Percentiles rank a stretch among this genome's conserved stretches.
Conservation (phyloP, 192 early-diverging fungal species). For the Powellomyces hirtus region DNA sequence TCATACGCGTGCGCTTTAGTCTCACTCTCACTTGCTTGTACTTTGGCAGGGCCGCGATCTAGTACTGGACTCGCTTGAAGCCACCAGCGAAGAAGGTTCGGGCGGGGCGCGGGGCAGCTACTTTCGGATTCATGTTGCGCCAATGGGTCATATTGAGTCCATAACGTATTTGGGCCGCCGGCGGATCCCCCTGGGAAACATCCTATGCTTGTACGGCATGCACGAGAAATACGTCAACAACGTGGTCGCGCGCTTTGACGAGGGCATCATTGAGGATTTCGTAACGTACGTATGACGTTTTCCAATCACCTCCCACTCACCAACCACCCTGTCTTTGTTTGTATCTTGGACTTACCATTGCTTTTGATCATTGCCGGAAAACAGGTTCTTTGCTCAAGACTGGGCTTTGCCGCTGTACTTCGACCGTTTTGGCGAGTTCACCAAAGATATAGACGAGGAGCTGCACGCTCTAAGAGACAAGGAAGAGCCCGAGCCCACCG, state of each 20-base stretch:
- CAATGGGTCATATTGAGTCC: conserved; percentile 44
- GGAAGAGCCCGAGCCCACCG: neutral
- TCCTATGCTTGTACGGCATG: conserved; percentile 43
- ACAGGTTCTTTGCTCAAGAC: conserved; percentile 47
- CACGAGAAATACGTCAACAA: conserved; percentile 55
- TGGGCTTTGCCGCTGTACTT: conserved; percentile 57
- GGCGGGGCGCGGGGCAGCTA: conserved; percentile 26
- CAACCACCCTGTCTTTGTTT: neutral
- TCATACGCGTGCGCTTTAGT: neutral
- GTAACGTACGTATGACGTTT: conserved; percentile 29
- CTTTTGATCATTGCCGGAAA: no score
- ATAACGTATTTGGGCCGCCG: conserved; percentile 45
- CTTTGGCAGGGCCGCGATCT: conserved; percentile 44
- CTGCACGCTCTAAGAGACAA: conserved; percentile 20
- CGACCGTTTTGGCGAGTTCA: conserved; percentile 47
- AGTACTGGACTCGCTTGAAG: conserved; percentile 32
- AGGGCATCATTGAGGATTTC: conserved; percentile 55
- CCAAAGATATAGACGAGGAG: conserved; percentile 21
- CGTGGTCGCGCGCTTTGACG: conserved; percentile 51
- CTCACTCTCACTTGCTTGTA: neutral
- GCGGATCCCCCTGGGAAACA: conserved; percentile 44
- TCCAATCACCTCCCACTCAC: neutral
- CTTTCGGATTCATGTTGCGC: conserved; percentile 51
- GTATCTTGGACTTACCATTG: neutral
- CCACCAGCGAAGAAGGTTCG: neutral